Evolutionary conservation across 78 protist genomes (phyloP).

Genomic region (Planoprotostelium fungivorum): DNA sequence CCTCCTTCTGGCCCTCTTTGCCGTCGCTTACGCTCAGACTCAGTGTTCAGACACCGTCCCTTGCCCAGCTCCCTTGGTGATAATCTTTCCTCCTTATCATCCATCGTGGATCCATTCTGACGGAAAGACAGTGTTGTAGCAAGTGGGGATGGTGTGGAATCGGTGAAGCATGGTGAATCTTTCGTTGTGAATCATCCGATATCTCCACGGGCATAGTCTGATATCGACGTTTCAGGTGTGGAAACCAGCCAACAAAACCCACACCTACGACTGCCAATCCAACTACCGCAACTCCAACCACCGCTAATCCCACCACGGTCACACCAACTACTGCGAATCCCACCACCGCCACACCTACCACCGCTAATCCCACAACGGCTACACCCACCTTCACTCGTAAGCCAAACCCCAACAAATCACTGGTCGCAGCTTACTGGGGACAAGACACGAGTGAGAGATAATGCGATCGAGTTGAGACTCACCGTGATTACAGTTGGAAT

Average conservation of each 20-base stretch:
- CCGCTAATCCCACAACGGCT: neutral
- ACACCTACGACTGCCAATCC: neutral
- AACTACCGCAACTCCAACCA: neutral
- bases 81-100: too few species aligned
- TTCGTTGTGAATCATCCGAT: neutral
- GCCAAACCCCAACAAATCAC: neutral
- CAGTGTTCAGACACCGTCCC: too few species aligned
- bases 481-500: neutral
- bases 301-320: too few species aligned
- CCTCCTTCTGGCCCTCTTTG: too few species aligned
- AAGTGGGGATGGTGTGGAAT: neutral
- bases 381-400: neutral
- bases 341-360: neutral
- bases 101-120: too few species aligned
- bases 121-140: neutral
- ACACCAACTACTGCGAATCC: neutral
- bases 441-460: conserved; percentile 6
- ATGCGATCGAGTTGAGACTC: neutral
- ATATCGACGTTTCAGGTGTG: neutral
- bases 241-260: neutral
- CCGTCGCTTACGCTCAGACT: too few species aligned
- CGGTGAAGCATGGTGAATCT: neutral
- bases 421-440: conserved; percentile 21
- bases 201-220: neutral
- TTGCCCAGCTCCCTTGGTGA: too few species aligned